A percentile compares a stretch with the other conserved stretches of the same genome.
phyloP scores from a whole-genome alignment of 805 yeast genomes.

The Pichia gijzeniarum region DNA sequence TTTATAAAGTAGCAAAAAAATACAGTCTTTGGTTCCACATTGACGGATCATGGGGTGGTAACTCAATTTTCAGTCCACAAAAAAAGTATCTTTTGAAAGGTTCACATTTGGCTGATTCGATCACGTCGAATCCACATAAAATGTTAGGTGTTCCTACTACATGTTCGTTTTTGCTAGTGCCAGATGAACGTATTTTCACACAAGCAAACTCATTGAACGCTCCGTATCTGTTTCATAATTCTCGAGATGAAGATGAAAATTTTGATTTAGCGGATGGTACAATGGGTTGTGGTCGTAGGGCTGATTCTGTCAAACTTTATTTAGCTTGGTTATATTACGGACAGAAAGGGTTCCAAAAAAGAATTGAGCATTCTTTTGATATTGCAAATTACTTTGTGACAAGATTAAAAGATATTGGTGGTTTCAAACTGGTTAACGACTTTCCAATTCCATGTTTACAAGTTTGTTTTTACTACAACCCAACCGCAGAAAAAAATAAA shows the following conservation, averaged over 20 bases:
- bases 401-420: constrained; percentile 31
- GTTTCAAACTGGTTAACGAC: constrained; percentile 51
- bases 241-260: constrained; percentile 43
- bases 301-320: constrained; percentile 74
- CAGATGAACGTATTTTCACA: constrained; percentile 59
- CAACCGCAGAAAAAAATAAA: constrained; percentile 20
- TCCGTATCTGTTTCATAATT: constrained; percentile 70
- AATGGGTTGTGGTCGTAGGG: constrained; percentile 86
- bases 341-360: constrained; percentile 48
- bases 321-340: constrained; percentile 83
- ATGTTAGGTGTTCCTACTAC: constrained; percentile 84
- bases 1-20: constrained; percentile 46
- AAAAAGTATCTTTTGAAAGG: constrained; percentile 49
- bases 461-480: constrained; percentile 72
- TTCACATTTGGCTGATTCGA: constrained; percentile 59
- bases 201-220: constrained; percentile 72
- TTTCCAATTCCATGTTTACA: constrained; percentile 72
- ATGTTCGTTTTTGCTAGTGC: constrained; percentile 66
- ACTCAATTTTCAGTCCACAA: constrained; percentile 56
- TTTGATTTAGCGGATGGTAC: constrained; percentile 84
- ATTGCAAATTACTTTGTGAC: constrained; percentile 57
- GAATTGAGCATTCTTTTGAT: constrained; percentile 69
- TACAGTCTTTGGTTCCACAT: constrained; percentile 71
- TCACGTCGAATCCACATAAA: constrained; percentile 81
- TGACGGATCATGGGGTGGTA: constrained; percentile 92